These are phyloP conservation scores for Fusarium sp. DNA, from an alignment of 2,329 filamentous ascomycete species.

Conservation along the genomic window DNA sequence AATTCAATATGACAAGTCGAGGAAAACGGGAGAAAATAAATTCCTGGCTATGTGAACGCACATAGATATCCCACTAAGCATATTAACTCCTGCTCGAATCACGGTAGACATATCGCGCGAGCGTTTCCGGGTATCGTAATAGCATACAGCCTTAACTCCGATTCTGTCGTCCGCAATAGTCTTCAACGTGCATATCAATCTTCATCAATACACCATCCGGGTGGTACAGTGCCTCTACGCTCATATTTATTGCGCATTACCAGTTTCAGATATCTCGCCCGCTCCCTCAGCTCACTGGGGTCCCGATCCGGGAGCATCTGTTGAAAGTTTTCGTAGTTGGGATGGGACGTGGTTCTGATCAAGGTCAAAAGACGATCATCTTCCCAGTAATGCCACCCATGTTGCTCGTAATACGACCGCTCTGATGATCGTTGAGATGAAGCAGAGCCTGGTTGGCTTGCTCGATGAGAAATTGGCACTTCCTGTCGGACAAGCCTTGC, in stretches of 20 bases:
- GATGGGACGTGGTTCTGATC: conserved; percentile 39
- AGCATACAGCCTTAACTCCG: conserved; percentile 27
- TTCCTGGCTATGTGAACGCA: background rate
- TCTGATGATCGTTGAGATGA: background rate
- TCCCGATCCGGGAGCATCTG: conserved; percentile 34
- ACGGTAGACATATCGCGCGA: background rate
- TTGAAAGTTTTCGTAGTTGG: conserved; percentile 23
- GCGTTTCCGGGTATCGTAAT: conserved; percentile 38
- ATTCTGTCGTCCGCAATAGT: background rate
- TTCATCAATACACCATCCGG: conserved; percentile 45
- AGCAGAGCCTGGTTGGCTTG: background rate
- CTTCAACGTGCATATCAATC: conserved; percentile 3
- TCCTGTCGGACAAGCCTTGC: background rate
- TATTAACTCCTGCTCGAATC: conserved; percentile 8
- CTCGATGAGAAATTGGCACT: conserved; percentile 7
- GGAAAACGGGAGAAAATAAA: background rate
- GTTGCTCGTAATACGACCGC: conserved; percentile 37
- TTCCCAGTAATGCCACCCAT: conserved; percentile 47
- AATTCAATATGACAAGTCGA: background rate
- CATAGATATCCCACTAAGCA: background rate
- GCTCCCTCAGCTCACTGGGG: conserved; percentile 34
- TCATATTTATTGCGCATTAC: conserved; percentile 40
- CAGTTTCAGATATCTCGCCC: conserved; percentile 40
- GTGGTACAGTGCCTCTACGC: conserved; percentile 31
- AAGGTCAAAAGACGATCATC: conserved; percentile 45